Base-by-base conservation (phyloP, 129 eudicot genomes). In the Tanacetum coccineum region DNA sequence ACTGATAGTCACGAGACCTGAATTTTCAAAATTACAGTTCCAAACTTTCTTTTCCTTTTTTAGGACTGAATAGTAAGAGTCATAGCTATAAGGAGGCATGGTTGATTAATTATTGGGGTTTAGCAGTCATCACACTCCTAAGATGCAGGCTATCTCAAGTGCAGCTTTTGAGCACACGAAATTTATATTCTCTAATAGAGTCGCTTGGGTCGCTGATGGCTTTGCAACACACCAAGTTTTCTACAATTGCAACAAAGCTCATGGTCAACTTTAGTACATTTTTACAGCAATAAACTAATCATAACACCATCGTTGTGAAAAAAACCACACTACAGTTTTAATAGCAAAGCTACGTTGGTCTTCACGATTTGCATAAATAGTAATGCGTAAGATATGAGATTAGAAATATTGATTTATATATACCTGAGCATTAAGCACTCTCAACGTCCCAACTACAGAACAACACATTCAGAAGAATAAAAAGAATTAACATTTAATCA, bases 151-250 rank as follows among this genome's bases (percentile, higher is more conserved):
- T 51, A 28, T n/a, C 70, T 21, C 59, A 95, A 90, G 51, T 87
- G n/a, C 89, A 20, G 82, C 87, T 40, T 80, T 77, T 5, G 83
- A 70, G 68, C 97, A 90, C 0, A 89, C 92, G 15, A 70, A 90
- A 6, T 90, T 72, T 22, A 90, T 80, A 70, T 90, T 90, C 15
- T 30, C 71, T 30, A 54, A 2, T 7, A 90, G 79, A 39, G 79
- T 77, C 28, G 66, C 74, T 44, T 68, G 52, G 26, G 81, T 85
- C 11, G 97, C 70, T 59, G 95, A 87, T 25, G 95, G 97, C 67
- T 87, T 90, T 12, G 97, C 92, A 66, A 90, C 89, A 72, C 97
- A 90, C 97, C 97, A 90, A 22, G 85, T 87, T 87, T 83, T 90
- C 97, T 90, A 84, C 81, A 70, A 50, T 14, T 51, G 22, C 2